Conservation (phyloP, 805 yeast genomes). For the Sungouiozyma ichnusensis region DNA sequence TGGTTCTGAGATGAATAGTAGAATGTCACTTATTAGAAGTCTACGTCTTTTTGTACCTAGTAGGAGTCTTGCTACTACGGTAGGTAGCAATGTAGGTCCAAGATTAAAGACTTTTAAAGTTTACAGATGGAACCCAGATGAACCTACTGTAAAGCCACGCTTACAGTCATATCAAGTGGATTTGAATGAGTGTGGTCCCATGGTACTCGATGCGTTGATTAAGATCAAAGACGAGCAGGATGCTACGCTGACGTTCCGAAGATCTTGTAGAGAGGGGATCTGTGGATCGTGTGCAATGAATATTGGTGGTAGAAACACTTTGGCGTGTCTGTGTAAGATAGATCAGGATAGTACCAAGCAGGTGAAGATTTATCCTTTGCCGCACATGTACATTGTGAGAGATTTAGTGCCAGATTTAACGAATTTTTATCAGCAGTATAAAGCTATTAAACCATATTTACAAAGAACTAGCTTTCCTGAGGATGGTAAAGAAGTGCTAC, state of each 20-base stretch:
- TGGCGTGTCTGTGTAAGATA: slow-evolving; percentile 92
- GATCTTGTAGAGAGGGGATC: slow-evolving; percentile 98
- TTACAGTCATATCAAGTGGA: slow-evolving; percentile 78
- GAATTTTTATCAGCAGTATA: slow-evolving; percentile 95
- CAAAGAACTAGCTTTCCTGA: slow-evolving; percentile 69
- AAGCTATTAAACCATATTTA: slow-evolving; percentile 92
- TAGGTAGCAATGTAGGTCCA: slow-evolving; percentile 30
- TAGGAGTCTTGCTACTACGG: slow-evolving; percentile 25
- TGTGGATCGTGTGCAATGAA: slow-evolving; percentile 99
- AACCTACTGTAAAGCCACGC: slow-evolving; percentile 83
- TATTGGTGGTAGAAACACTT: slow-evolving; percentile 93
- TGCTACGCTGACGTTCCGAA: slow-evolving; percentile 87
- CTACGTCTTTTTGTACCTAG: neutral
- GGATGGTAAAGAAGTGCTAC: slow-evolving; percentile 89
- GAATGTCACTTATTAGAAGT: neutral
- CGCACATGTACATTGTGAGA: slow-evolving; percentile 95
- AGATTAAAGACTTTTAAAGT: slow-evolving; percentile 77
- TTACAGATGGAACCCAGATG: slow-evolving; percentile 97
- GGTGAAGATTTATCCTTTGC: slow-evolving; percentile 87
- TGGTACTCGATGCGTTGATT: slow-evolving; percentile 90
- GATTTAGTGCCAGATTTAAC: slow-evolving; percentile 97
- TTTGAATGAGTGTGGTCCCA: slow-evolving; percentile 89
- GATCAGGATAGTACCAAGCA: slow-evolving; percentile 68
- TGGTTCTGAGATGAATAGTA: neutral
- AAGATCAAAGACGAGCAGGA: slow-evolving; percentile 97